A percentile compares a stretch with the other conserved stretches of the same genome.
Conservation (phyloP, 164 flowering plant species). For the Amborella trichopoda region DNA sequence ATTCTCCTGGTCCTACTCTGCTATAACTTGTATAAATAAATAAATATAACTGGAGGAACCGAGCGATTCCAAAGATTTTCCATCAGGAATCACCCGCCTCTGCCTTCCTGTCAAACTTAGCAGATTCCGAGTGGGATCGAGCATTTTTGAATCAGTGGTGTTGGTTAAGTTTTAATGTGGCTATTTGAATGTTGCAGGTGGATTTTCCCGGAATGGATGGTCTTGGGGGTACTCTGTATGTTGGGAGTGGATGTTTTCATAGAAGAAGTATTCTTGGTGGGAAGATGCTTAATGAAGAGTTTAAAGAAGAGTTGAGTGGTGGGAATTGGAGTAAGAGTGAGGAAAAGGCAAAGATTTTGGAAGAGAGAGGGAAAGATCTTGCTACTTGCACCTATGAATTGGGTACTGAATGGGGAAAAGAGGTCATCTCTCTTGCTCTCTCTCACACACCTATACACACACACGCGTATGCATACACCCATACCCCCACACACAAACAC, state of each 20-base stretch:
- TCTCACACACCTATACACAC: conserved; percentile 3
- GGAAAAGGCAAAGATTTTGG: conserved; percentile 8
- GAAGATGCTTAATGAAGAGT: conserved; percentile 10
- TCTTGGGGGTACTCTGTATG: conserved; percentile 19
- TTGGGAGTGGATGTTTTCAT: conserved; percentile 32
- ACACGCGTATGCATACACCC: neutral
- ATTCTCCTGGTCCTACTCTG: no score
- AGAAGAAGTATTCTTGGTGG: conserved; percentile 23
- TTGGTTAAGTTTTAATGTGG: no score
- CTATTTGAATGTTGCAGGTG: conserved; percentile 9
- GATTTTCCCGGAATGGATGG: conserved; percentile 19
- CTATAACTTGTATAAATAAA: no score
- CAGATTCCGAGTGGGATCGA: no score
- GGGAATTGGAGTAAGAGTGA: conserved; percentile 1
- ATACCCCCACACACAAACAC: no score
- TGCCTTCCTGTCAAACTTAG: no score
- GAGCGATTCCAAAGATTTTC: no score
- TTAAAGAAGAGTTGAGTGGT: conserved; percentile 7
- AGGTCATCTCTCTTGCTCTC: conserved; percentile 21
- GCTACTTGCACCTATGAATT: conserved; percentile 22
- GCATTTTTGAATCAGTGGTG: no score
- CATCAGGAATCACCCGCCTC: no score
- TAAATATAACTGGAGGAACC: no score
- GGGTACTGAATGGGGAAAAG: conserved; percentile 29
- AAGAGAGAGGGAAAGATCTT: conserved; percentile 17